phyloP scores from a whole-genome alignment of 2,329 filamentous ascomycete species.

The Penicillium brasilianum region DNA sequence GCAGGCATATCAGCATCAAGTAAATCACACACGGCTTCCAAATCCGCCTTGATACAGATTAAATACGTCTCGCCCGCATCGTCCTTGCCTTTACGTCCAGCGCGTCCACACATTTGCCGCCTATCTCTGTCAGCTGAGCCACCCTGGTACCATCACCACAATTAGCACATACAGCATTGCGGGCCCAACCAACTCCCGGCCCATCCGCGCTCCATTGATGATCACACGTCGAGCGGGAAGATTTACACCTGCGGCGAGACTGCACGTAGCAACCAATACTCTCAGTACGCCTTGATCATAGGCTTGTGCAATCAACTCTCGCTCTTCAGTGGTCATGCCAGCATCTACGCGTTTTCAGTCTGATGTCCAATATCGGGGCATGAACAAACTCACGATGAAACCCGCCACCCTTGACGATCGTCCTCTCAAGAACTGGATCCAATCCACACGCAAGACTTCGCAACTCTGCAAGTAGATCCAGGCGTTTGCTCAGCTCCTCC shows the following conservation, averaged over 20 bases:
- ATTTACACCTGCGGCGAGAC: conserved; percentile 82
- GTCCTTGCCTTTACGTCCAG: conserved; percentile 78
- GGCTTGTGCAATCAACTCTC: conserved; percentile 71
- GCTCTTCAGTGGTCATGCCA: conserved; percentile 72
- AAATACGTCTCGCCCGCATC: conserved; percentile 78
- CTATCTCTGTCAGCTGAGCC: conserved; percentile 40
- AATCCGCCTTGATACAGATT: conserved; percentile 70
- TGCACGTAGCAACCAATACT: conserved; percentile 77
- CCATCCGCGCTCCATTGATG: conserved; percentile 76
- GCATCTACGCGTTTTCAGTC: conserved; percentile 45
- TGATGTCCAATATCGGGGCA: not conserved
- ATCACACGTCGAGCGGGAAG: conserved; percentile 74
- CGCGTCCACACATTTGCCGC: conserved; percentile 78
- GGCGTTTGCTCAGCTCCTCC: conserved; percentile 60
- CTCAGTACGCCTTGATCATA: conserved; percentile 72
- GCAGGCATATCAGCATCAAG: conserved; percentile 74
- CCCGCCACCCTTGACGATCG: conserved; percentile 69
- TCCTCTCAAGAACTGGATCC: conserved; percentile 68
- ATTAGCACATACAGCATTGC: conserved; percentile 66
- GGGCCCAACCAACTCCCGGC: conserved; percentile 74
- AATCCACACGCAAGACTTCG: conserved; percentile 69
- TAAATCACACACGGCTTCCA: conserved; percentile 71
- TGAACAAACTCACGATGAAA: conserved; percentile 68
- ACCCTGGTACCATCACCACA: not conserved
- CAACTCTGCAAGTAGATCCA: conserved; percentile 69